Evolutionary conservation across 2,329 filamentous ascomycete species (phyloP).

Genomic region (Claviceps sp.): DNA sequence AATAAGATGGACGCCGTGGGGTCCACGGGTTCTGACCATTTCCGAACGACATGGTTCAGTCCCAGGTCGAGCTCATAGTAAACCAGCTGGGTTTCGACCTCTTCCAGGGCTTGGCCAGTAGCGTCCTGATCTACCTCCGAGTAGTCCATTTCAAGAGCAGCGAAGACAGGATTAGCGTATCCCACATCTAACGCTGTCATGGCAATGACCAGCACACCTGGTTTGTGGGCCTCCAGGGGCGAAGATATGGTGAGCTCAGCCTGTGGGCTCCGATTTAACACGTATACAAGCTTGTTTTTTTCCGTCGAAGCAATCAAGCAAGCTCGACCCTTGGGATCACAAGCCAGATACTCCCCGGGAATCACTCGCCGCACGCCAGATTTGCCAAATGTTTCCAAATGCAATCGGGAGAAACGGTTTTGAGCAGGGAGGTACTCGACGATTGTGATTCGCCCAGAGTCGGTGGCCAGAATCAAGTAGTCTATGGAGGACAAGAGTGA

Average conservation of each 20-base stretch:
- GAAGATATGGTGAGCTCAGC: conserved; percentile 95
- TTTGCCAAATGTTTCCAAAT: conserved; percentile 96
- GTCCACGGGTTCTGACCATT: conserved; percentile 91
- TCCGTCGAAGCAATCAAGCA: conserved; percentile 89
- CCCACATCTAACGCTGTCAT: conserved; percentile 85
- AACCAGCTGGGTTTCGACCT: conserved; percentile 79
- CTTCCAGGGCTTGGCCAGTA: conserved; percentile 65
- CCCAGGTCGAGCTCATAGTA: conserved; percentile 97
- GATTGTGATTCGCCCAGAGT: conserved; percentile 90
- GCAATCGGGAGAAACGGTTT: conserved; percentile 78
- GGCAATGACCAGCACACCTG: conserved; percentile 79
- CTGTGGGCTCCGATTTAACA: conserved; percentile 88
- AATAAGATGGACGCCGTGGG: conserved; percentile 81
- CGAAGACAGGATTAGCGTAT: conserved; percentile 95
- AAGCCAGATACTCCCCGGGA: conserved; percentile 89
- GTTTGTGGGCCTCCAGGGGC: conserved; percentile 88
- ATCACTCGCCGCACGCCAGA: conserved; percentile 88
- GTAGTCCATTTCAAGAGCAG: conserved; percentile 87
- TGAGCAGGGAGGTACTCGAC: conserved; percentile 79
- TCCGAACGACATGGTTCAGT: conserved; percentile 90
- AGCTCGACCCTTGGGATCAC: conserved; percentile 89
- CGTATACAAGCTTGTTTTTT: conserved; percentile 99
- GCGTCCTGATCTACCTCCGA: conserved; percentile 83
- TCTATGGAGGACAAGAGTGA: conserved; percentile 42
- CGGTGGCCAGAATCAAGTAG: conserved; percentile 88